Evolutionary conservation across 176 grass and related monocot species (phyloP).

Genomic region (Carex scoparia): DNA sequence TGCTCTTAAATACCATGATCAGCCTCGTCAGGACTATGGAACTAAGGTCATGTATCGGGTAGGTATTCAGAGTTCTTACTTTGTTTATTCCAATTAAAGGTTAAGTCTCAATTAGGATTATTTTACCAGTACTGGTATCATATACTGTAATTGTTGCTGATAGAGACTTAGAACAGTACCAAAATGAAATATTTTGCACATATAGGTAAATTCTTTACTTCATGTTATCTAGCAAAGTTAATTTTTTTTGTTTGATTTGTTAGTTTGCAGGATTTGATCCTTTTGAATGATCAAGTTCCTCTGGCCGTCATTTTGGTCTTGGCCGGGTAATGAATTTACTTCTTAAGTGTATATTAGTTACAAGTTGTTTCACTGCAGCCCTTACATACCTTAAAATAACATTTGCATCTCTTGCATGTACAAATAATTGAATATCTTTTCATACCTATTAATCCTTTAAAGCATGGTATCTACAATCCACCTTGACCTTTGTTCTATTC

Average conservation of each 20-base stretch:
- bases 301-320: slow-evolving; percentile 79
- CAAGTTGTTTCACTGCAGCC: not conserved
- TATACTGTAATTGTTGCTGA: not conserved
- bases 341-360: not conserved
- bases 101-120: no score
- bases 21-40: no score
- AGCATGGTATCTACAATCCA: no score
- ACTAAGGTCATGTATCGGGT: no score
- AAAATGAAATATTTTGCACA: not conserved
- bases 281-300: slow-evolving; percentile 93
- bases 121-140: not conserved
- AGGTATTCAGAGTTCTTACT: no score
- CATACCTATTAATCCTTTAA: no score
- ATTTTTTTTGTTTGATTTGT: slow-evolving; percentile 19
- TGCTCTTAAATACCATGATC: no score
- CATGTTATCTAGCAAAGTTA: slow-evolving; percentile 4
- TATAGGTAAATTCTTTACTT: not conserved
- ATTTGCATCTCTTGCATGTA: not conserved
- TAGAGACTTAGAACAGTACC: not conserved
- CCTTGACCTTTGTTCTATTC: no score
- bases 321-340: slow-evolving; percentile 45
- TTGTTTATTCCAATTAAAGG: no score
- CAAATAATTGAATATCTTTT: no score
- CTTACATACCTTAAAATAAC: not conserved
- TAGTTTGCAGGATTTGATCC: slow-evolving; percentile 99